A percentile compares a stretch with the other conserved stretches of the same genome.
phyloP scores from a whole-genome alignment of 2,329 filamentous ascomycete genomes.

The Thelonectria blattea region DNA sequence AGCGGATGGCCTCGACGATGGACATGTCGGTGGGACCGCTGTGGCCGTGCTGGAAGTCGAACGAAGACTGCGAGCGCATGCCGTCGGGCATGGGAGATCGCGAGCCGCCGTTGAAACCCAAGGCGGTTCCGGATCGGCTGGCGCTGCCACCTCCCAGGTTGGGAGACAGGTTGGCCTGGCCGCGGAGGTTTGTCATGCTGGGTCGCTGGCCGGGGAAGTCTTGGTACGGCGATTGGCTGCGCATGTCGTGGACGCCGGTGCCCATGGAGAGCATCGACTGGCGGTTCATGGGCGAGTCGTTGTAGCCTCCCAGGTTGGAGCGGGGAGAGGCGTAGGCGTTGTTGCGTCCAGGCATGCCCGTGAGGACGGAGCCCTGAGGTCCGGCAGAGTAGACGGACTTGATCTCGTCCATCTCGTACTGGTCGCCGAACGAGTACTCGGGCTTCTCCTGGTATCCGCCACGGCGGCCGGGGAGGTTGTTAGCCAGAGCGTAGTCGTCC shows the following conservation, averaged over 20 bases:
- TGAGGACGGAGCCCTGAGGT: conserved; percentile 84
- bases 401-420: conserved; percentile 98
- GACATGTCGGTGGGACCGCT: conserved; percentile 77
- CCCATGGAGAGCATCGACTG: conserved; percentile 76
- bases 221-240: conserved; percentile 64
- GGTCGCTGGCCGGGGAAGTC: conserved; percentile 58
- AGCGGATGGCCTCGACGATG: conserved; percentile 85
- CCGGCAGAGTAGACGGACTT: conserved; percentile 94
- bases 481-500: conserved; percentile 91
- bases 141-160: conserved; percentile 42
- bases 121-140: conserved; percentile 51
- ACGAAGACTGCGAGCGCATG: conserved; percentile 58
- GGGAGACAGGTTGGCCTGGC: conserved; percentile 55
- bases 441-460: conserved; percentile 72
- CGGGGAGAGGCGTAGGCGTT: conserved; percentile 79
- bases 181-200: conserved; percentile 67
- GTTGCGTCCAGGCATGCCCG: conserved; percentile 76
- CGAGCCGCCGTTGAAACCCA: conserved; percentile 56
- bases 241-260: conserved; percentile 51
- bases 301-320: conserved; percentile 60
- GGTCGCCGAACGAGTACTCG: conserved; percentile 71
- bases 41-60: conserved; percentile 65
- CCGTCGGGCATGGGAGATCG: conserved; percentile 54
- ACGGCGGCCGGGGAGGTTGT: conserved; percentile 90
- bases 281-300: conserved; percentile 61